Evolutionary conservation across 352 stramenopile species (phyloP).

Genomic region (Globisporangium paddicum): DNA sequence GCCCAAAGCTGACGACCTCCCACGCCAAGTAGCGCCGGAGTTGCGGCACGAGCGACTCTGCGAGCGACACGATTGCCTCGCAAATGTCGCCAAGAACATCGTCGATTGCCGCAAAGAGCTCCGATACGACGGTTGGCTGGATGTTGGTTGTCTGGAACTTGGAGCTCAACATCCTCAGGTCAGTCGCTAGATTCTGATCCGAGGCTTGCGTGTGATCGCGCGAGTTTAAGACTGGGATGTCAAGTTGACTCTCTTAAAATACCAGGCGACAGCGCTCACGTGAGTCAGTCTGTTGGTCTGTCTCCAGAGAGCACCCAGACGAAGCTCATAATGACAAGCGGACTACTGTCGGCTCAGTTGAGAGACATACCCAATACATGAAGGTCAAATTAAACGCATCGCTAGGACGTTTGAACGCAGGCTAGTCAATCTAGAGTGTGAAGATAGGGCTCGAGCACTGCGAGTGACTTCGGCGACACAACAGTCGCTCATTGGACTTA

Average conservation of each 20-base stretch:
- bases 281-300: neutral
- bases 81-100: neutral
- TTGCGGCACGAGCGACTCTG: constrained; percentile 1
- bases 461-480: neutral
- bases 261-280: too few relatives aligned
- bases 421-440: neutral
- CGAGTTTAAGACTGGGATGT: neutral
- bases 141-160: neutral
- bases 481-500: neutral
- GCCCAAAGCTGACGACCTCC: constrained; percentile 4
- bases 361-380: too few relatives aligned
- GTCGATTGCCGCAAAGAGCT: neutral
- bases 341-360: too few relatives aligned
- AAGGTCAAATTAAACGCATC: neutral
- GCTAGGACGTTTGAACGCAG: neutral
- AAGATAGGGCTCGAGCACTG: neutral
- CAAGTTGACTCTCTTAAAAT: neutral
- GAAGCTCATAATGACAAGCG: too few relatives aligned
- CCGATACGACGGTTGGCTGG: neutral
- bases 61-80: neutral
- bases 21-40: neutral
- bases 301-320: too few relatives aligned
- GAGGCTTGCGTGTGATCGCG: neutral
- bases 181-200: neutral
- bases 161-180: neutral